Evolutionary conservation across 2,329 filamentous ascomycete genomes (phyloP).

Genomic region (Setomelanomma holmii): DNA sequence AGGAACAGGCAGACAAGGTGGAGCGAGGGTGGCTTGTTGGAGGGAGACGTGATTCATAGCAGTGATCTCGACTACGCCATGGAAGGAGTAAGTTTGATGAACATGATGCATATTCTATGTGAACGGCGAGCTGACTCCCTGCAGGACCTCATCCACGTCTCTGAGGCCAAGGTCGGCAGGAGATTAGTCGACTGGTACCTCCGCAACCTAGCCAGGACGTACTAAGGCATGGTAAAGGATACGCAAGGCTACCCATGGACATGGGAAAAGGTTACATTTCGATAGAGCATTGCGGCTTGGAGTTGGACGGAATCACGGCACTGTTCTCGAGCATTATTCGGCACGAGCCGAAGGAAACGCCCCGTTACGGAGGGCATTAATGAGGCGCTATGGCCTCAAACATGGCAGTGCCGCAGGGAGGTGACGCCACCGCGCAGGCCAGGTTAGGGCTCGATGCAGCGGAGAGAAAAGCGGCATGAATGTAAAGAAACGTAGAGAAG

Average conservation of each 20-base stretch:
- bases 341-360: constrained; percentile 13
- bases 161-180: constrained; percentile 96
- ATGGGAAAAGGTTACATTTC: constrained; percentile 16
- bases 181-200: constrained; percentile 99
- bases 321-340: constrained; percentile 42
- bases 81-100: constrained; percentile 74
- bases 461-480: constrained; percentile 19
- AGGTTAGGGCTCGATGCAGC: constrained; percentile 18
- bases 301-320: constrained; percentile 40
- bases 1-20: constrained; percentile 95
- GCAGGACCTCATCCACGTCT: constrained; percentile 96
- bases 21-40: constrained; percentile 86
- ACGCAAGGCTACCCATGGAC: constrained; percentile 8
- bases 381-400: not conserved
- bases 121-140: not conserved
- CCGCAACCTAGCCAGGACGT: constrained; percentile 92
- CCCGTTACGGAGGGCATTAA: not conserved
- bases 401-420: constrained; percentile 12
- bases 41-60: constrained; percentile 90
- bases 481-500: constrained; percentile 13
- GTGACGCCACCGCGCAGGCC: constrained; percentile 14
- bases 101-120: not conserved
- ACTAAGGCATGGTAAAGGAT: constrained; percentile 61
- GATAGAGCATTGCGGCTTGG: constrained; percentile 45
- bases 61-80: constrained; percentile 97